Base-by-base conservation (phyloP, 352 stramenopile species). In the Phytopythium delawarense region DNA sequence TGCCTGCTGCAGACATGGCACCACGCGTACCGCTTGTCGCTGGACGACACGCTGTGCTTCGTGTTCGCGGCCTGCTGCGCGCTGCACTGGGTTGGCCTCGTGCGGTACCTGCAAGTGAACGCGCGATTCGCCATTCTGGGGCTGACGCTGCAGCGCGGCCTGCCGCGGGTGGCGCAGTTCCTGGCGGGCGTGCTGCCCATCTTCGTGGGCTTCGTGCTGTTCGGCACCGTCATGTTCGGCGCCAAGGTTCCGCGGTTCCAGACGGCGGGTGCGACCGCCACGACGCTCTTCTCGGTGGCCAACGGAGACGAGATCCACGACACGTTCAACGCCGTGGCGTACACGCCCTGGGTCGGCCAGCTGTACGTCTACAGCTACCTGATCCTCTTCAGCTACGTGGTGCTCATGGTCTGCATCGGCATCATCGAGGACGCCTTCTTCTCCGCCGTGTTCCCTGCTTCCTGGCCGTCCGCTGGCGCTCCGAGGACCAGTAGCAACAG, bases 371-470 rank as follows among this genome's bases (percentile, higher is more conserved):
- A 94, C 72, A 80, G 63, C 52, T 96, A 94, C 79, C 81, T 96
- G 57, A 85, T 92, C 30, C 72, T 96, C 11, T 96, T 96, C 66
- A 95, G 88, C 63, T 96, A 96, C 70, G 83, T 93, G 15, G 86
- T 96, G 57, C 71, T 96, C 30, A 96, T 95, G 81, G 86, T 96
- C 13, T 94, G 86, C 71, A 95, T 96, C 64, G 83, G 82, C 20
- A 91, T 96, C 55, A 92, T 95, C 52, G 88, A 96, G 67, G 84
- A 96, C 64, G 80, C 86, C 21, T 96, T 94, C 68, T 96, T 96
- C 71, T 87, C 84, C 7, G 80, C 84, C 35, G 80, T 88, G 23
- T 91, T 89, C 60, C 82, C 82, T 7, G 78, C 71, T 5, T 80
- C 80, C 20, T 92, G 84, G 79, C 78, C 79, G 2, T 39, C 25